A percentile compares a stretch with the other conserved stretches of the same genome.
phyloP scores from a whole-genome alignment of 1,139 yeast genomes.

The Magnusiomyces fungicola region DNA sequence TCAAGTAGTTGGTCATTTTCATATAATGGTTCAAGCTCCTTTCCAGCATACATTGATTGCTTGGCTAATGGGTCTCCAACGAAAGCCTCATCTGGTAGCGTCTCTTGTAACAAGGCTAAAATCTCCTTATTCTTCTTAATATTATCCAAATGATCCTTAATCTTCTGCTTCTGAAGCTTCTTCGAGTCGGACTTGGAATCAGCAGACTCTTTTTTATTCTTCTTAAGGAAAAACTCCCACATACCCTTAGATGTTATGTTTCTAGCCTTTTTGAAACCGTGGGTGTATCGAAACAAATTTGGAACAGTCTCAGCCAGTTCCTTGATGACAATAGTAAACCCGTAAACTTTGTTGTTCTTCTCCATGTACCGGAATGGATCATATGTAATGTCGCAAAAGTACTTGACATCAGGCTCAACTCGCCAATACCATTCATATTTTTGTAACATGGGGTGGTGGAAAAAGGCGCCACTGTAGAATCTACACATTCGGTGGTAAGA shows the following conservation, averaged over 20 bases:
- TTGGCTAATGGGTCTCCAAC: constrained; percentile 8
- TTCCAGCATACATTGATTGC: constrained; percentile 9
- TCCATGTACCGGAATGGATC: constrained; percentile 86
- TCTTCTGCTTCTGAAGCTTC: constrained; percentile 19
- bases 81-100: constrained; percentile 19
- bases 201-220: constrained; percentile 19
- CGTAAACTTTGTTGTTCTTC: constrained; percentile 60
- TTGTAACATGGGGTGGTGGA: constrained; percentile 57
- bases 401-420: constrained; percentile 85
- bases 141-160: constrained; percentile 24
- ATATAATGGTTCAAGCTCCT: constrained; percentile 8
- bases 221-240: constrained; percentile 33
- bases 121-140: constrained; percentile 25
- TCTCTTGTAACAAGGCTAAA: constrained; percentile 17
- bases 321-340: constrained; percentile 68
- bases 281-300: constrained; percentile 64
- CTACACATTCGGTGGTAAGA: constrained; percentile 69
- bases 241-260: constrained; percentile 44
- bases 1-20: constrained; percentile 14
- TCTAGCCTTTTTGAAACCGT: constrained; percentile 46
- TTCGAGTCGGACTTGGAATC: constrained; percentile 19
- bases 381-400: constrained; percentile 82
- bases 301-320: constrained; percentile 79
- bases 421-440: constrained; percentile 88
- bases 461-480: constrained; percentile 71